These are phyloP conservation scores for Aquilaria malaccensis DNA, from an alignment of 345 rosid species.

Conservation along the genomic window DNA sequence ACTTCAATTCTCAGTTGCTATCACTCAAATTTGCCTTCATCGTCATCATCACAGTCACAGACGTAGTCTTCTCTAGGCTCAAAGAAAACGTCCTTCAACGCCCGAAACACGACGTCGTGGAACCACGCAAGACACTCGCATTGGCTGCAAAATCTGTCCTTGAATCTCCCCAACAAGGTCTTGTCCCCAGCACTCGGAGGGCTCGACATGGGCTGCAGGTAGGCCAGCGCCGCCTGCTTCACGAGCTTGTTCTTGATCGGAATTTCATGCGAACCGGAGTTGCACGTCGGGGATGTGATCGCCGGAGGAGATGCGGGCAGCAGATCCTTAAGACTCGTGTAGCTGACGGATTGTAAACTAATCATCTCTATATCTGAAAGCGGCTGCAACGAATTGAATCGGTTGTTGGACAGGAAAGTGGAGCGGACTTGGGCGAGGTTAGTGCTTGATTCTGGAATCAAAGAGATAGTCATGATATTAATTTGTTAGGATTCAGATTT, in stretches of 20 bases:
- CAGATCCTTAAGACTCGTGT: slow-evolving; percentile 52
- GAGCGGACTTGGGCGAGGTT: slow-evolving; percentile 8
- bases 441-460: not conserved
- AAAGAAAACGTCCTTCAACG: slow-evolving; percentile 12
- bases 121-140: slow-evolving; percentile 38
- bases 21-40: slow-evolving; percentile 9
- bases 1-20: no score
- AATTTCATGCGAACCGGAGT: slow-evolving; percentile 47
- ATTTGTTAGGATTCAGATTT: not conserved
- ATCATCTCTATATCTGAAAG: slow-evolving; percentile 38
- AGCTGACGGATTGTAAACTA: slow-evolving; percentile 20
- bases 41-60: slow-evolving; percentile 16
- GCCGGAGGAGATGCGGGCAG: slow-evolving; percentile 21
- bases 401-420: slow-evolving; percentile 18
- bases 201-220: slow-evolving; percentile 51
- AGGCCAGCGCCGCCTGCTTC: slow-evolving; percentile 58
- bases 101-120: slow-evolving; percentile 19
- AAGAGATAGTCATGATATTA: not conserved
- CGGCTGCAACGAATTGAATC: slow-evolving; percentile 12
- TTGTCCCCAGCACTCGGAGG: slow-evolving; percentile 25
- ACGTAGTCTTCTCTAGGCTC: slow-evolving; percentile 10
- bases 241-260: slow-evolving; percentile 55
- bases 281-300: slow-evolving; percentile 24
- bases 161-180: slow-evolving; percentile 24
- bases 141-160: slow-evolving; percentile 17